phyloP scores from a whole-genome alignment of 345 rosid genomes.

The Acer yangbiense region DNA sequence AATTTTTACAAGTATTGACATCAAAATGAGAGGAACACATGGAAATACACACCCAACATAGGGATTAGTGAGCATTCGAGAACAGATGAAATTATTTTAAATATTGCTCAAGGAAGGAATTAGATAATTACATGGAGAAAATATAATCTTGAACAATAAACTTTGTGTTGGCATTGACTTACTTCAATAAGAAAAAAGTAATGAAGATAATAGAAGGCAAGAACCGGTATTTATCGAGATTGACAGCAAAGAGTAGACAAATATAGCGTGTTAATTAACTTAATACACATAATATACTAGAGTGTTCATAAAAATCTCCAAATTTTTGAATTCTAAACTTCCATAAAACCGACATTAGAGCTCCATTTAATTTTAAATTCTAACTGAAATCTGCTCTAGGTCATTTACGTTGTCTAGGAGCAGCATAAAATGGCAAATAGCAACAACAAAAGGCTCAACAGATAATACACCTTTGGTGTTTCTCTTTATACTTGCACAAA shows the following conservation, averaged over 20 bases:
- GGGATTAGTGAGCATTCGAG: background rate
- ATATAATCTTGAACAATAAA: no score
- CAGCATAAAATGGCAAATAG: background rate
- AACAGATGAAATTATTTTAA: background rate
- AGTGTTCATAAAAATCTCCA: background rate
- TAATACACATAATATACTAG: background rate
- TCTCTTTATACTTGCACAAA: conserved; percentile 39
- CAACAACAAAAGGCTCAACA: background rate
- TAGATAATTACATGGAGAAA: background rate
- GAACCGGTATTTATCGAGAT: background rate
- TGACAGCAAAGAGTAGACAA: background rate
- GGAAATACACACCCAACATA: background rate
- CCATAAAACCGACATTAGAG: background rate
- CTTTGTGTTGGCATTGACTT: no score
- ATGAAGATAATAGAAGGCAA: background rate
- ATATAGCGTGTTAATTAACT: no score
- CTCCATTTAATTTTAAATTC: background rate
- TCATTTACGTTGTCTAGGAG: background rate
- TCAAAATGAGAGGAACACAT: background rate
- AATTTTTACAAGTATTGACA: no score
- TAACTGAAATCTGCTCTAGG: background rate
- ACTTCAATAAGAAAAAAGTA: background rate
- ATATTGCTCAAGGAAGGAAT: background rate
- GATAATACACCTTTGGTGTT: conserved; percentile 39
- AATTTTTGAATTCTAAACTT: no score